phyloP scores from a whole-genome alignment of 768 basidiomycete species.

The Termitomyces sp. region DNA sequence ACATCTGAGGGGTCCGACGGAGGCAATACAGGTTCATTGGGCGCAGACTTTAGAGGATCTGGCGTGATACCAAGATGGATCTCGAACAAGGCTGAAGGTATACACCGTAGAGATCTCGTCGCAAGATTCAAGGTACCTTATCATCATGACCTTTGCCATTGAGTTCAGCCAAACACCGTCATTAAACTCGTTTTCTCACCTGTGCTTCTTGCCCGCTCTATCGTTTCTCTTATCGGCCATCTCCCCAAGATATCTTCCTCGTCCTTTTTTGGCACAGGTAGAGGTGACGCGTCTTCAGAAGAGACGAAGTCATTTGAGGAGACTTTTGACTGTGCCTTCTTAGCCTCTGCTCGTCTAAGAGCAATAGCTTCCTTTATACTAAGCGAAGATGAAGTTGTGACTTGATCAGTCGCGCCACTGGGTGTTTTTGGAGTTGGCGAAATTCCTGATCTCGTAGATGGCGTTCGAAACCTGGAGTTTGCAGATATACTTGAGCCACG shows the following conservation, averaged over 20 bases:
- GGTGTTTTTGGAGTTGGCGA: slow-evolving; percentile 17
- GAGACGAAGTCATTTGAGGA: slow-evolving; percentile 33
- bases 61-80: slow-evolving; percentile 76
- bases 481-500: slow-evolving; percentile 17
- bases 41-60: slow-evolving; percentile 61
- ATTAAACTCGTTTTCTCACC: slow-evolving; percentile 44
- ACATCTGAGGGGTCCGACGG: slow-evolving; percentile 31
- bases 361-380: slow-evolving; percentile 80
- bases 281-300: slow-evolving; percentile 49
- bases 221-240: slow-evolving; percentile 67
- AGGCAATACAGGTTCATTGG: slow-evolving; percentile 54
- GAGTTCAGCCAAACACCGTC: slow-evolving; percentile 37
- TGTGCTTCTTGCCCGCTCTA: slow-evolving; percentile 74
- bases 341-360: slow-evolving; percentile 73
- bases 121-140: slow-evolving; percentile 75
- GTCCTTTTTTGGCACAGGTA: slow-evolving; percentile 27
- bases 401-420: slow-evolving; percentile 5
- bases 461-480: slow-evolving; percentile 20
- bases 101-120: slow-evolving; percentile 65
- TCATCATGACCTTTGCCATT: slow-evolving; percentile 38
- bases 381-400: slow-evolving; percentile 21
- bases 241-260: slow-evolving; percentile 61
- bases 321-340: slow-evolving; percentile 45
- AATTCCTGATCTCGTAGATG: slow-evolving; percentile 20
- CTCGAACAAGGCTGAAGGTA: slow-evolving; percentile 78